phyloP scores from a whole-genome alignment of 2,329 filamentous ascomycete species.

The Tolypocladium paradoxum region DNA sequence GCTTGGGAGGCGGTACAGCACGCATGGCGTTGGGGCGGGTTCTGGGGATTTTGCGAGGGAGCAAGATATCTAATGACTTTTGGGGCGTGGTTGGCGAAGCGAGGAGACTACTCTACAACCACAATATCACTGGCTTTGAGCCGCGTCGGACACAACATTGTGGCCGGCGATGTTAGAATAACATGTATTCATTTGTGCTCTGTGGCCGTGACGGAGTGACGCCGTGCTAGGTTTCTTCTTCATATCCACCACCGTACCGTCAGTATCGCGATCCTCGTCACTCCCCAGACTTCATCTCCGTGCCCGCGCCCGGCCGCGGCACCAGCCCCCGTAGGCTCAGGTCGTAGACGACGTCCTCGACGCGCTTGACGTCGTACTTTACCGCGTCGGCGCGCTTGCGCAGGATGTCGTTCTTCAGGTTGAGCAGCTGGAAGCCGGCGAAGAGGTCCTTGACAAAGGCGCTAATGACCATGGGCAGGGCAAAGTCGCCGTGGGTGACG shows the following conservation, averaged over 20 bases:
- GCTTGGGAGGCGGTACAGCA: neutral
- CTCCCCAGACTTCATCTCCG: conserved; percentile 26
- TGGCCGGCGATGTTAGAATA: neutral
- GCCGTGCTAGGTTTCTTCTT: neutral
- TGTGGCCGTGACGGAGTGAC: neutral
- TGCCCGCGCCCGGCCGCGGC: conserved; percentile 32
- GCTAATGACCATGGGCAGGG: conserved; percentile 76
- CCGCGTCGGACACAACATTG: neutral
- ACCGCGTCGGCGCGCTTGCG: conserved; percentile 82
- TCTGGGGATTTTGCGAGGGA: neutral
- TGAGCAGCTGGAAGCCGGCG: conserved; percentile 91
- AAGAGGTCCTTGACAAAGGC: conserved; percentile 92
- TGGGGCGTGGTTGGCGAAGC: neutral
- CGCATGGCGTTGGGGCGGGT: neutral
- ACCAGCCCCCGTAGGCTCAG: conserved; percentile 77
- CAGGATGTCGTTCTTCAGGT: conserved; percentile 90
- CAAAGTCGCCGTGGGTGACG: conserved; percentile 78
- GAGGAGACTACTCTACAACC: neutral
- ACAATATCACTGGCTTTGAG: neutral
- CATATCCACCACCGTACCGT: no score
- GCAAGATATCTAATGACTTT: neutral
- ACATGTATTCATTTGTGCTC: neutral
- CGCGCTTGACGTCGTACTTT: conserved; percentile 96
- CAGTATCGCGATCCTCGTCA: neutral
- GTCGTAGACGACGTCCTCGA: conserved; percentile 97